Evolutionary conservation across 768 basidiomycete species (phyloP), one percentile per base, ranked within the genome.

Genomic region (Leccinum variicolor): DNA sequence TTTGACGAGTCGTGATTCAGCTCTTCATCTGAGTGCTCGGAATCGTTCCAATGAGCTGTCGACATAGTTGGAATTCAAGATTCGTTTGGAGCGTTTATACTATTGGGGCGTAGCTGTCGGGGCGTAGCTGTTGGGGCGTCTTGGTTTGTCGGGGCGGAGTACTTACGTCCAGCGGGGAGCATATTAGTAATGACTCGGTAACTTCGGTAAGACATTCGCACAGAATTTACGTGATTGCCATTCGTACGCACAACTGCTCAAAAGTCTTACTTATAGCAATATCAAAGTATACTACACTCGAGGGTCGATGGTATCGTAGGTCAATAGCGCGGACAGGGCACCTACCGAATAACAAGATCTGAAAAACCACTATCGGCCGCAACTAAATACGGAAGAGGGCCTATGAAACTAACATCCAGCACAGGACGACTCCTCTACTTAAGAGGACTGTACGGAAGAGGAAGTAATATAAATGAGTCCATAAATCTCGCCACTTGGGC

Each of bases 401-500:
- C 50, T 23, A 17, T 33, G 14, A 17, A 23, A 33, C 45, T 19
- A 39, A 53, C 6, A 5, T 43, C 41, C 19, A 43, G n/a, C 19
- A 41, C 39, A 41, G 49, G 45, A 54, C 33, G 47, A 10, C 52
- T 41, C 5, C 46, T 41, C 72, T 77, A 93, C 77, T 93, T 91
- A 58, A 96, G 79, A 58, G 94, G 92, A 71, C 90, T 92, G 76
- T 87, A 94, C 26, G 86, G 76, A 48, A 95, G 78, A 23, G 94
- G 89, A 51, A 79, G 74, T 62, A 98, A 75, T 67, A 99, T 89
- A 63, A 87, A 84, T 8, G 89, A 84, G 71, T 94, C 89, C 96
- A 98, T 98, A 15, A 77, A 76, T 67, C 83, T 86, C 6, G 94
- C 84, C 50, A 96, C 79, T 70, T 94, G 90, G 33, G 94, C 82